These are phyloP conservation scores for Carex cristatella DNA, from an alignment of 176 grass and related monocot species.

Conservation along the genomic window DNA sequence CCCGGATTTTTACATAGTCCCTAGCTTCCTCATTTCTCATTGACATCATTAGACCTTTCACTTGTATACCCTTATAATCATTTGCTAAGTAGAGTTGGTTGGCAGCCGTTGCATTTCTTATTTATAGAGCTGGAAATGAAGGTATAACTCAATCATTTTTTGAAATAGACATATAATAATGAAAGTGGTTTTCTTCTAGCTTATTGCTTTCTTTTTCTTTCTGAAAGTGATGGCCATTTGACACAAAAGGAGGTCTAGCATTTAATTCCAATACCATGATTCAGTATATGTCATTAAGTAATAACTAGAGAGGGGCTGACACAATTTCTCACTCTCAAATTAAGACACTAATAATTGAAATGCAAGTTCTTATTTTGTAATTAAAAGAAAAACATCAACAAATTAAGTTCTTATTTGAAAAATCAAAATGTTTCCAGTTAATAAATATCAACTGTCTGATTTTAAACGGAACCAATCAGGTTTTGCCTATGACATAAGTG, in stretches of 20 bases:
- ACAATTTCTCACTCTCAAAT: background rate
- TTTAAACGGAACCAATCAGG: too few species aligned
- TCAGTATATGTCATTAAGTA: background rate
- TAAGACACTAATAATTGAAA: too few species aligned
- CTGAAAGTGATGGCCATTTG: background rate
- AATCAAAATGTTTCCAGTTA: too few species aligned
- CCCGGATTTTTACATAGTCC: conserved; percentile 8
- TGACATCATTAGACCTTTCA: background rate
- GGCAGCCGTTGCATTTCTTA: conserved; percentile 16
- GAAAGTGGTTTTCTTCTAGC: background rate
- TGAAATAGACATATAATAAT: conserved; percentile 16
- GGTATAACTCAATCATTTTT: conserved; percentile 23
- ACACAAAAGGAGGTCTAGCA: conserved; percentile 4
- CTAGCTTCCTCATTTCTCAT: background rate
- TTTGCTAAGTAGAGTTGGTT: conserved; percentile 4
- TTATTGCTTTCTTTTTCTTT: background rate
- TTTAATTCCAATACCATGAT: background rate
- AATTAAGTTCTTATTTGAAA: background rate
- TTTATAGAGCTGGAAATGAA: conserved; percentile 11
- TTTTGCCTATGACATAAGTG: too few species aligned
- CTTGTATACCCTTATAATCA: background rate
- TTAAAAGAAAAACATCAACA: background rate
- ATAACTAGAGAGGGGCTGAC: background rate
- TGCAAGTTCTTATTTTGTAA: background rate
- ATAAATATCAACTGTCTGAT: too few species aligned